A percentile compares a stretch with the other conserved stretches of the same genome.
phyloP scores from a whole-genome alignment of 225 moss, liverwort and hornwort species.

The Polytrichum commune region DNA sequence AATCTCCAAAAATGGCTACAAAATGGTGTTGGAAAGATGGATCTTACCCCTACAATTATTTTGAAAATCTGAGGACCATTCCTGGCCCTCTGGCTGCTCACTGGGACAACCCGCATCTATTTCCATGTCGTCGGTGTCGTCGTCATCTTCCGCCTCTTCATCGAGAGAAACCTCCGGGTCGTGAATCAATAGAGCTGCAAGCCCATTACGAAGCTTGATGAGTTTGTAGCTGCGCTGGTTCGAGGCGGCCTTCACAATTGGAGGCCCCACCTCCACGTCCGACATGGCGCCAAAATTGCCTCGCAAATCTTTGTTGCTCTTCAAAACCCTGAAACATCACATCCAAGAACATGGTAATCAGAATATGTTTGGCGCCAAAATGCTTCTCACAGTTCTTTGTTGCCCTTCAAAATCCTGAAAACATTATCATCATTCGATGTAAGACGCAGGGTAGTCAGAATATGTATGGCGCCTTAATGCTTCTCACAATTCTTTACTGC shows the following conservation, averaged over 20 bases:
- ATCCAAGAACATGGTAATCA: background rate
- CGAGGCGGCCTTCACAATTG: conserved; percentile 25
- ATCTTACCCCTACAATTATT: background rate
- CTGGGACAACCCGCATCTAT: background rate
- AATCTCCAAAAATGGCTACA: background rate
- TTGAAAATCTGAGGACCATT: background rate
- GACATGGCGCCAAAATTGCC: too few species aligned
- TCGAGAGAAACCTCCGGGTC: conserved; percentile 33
- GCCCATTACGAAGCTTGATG: conserved; percentile 44
- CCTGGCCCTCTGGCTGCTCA: background rate
- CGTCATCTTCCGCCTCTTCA: conserved; percentile 11
- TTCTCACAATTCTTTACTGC: too few species aligned
- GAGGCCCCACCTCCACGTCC: conserved; percentile 31
- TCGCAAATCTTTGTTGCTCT: too few species aligned
- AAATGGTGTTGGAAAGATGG: background rate
- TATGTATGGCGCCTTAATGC: too few species aligned
- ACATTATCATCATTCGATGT: too few species aligned
- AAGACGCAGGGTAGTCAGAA: too few species aligned
- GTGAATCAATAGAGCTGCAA: conserved; percentile 38
- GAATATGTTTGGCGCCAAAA: too few species aligned
- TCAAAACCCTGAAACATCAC: background rate
- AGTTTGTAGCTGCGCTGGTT: conserved; percentile 33
- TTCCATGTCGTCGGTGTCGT: background rate
- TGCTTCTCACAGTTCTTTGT: background rate
- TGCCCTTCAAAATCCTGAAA: too few species aligned